Evolutionary conservation across 2,329 filamentous ascomycete species (phyloP), one percentile per base, ranked within the genome.

Genomic region (Colletotrichum sp.): DNA sequence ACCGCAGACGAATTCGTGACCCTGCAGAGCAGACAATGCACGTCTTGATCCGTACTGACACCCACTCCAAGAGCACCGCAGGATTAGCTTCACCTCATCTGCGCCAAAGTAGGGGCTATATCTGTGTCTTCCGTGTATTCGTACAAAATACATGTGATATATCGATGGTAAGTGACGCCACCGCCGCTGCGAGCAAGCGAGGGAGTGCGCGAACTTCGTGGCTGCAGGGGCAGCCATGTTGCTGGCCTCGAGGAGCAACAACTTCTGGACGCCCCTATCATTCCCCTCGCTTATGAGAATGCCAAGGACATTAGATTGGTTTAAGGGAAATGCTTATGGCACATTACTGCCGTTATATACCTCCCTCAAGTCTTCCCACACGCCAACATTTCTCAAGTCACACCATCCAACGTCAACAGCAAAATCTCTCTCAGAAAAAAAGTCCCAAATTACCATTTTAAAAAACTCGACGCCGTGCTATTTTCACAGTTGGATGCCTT

Each of bases 391-490:
- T 32, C 16, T 44, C 16, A 44, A 44, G 0, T 44, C 36, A 44
- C 36, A 44, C 8, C 36, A 44, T 18, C 36, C 36, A 8, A 36
- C 0, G 12, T 8, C 7, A 5, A 16, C 6, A 36, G 15, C 3
- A 26, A 24, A 4, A 12, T 32, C 6, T 26, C 6, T 57, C 21
- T 28, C n/a, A 5, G 12, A 24, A 59, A 24, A 24, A 32, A 71
- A 71, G 13, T 10, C 30, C 68, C 72, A 49, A 63, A 71, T 71
- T 75, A 59, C 65, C 73, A 71, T 49, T 60, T 75, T 63, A 52
- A 52, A 69, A 65, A 28, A 72, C 71, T 66, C 71, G 65, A 52
- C 44, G 44, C 44, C 44, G 44, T 52, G 44, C 44, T 52, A 52
- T 52, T 52, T 21, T 52, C 44, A 52, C 44, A 52, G 44, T 52